These are phyloP conservation scores for Kitagawia praeruptora DNA, from an alignment of 129 eudicot species.

Conservation along the genomic window DNA sequence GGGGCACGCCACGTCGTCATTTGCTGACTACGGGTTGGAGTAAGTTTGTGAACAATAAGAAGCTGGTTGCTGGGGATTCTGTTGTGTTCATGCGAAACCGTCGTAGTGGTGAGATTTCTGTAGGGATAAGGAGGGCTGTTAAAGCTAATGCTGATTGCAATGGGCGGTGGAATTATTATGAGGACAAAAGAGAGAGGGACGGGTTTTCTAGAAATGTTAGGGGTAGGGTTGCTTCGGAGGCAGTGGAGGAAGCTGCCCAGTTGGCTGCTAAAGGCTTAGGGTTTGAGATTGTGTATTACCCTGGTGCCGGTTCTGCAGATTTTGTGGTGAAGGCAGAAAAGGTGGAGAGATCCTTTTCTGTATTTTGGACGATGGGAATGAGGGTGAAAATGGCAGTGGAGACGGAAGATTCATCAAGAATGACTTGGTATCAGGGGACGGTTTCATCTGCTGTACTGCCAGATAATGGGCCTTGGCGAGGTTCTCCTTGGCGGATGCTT, in stretches of 20 bases:
- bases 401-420: slow-evolving; percentile 38
- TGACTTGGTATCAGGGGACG: slow-evolving; percentile 42
- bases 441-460: slow-evolving; percentile 24
- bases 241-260: slow-evolving; percentile 29
- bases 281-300: slow-evolving; percentile 50
- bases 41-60: slow-evolving; percentile 47
- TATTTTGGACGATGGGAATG: slow-evolving; percentile 33
- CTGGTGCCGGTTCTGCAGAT: slow-evolving; percentile 43
- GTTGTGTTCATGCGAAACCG: slow-evolving; percentile 56
- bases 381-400: slow-evolving; percentile 52
- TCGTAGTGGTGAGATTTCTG: slow-evolving; percentile 24
- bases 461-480: slow-evolving; percentile 37
- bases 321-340: slow-evolving; percentile 48
- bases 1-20: slow-evolving; percentile 85
- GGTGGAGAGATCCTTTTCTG: slow-evolving; percentile 25
- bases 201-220: slow-evolving; percentile 17
- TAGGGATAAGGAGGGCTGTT: slow-evolving; percentile 35
- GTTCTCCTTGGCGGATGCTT: slow-evolving; percentile 76
- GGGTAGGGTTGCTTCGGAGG: slow-evolving; percentile 20
- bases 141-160: slow-evolving; percentile 13
- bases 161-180: slow-evolving; percentile 19
- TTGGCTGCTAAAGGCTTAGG: slow-evolving; percentile 26
- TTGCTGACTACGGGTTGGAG: slow-evolving; percentile 40
- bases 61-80: slow-evolving; percentile 75
- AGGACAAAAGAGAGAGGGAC: slow-evolving; percentile 11